Evolutionary conservation across 306 rosid species (phyloP).

Genomic region (Calophaca sinica): DNA sequence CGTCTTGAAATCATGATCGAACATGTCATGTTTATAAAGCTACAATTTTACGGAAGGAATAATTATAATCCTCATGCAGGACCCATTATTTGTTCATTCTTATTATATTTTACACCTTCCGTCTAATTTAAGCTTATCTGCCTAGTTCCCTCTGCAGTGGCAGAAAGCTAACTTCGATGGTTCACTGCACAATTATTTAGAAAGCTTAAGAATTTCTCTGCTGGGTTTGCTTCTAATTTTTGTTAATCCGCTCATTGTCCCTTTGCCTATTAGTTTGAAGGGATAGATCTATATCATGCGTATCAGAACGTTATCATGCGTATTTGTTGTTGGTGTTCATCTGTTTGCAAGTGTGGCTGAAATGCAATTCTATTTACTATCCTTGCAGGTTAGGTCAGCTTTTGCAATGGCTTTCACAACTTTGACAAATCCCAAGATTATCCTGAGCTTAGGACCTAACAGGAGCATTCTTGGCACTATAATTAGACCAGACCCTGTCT

Average conservation of each 20-base stretch:
- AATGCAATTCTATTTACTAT: background rate
- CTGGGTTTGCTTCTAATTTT: slow-evolving; percentile 28
- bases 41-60: slow-evolving; percentile 12
- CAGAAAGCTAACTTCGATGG: background rate
- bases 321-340: background rate
- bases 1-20: background rate
- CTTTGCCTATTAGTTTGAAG: slow-evolving; percentile 7
- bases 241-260: background rate
- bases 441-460: slow-evolving; percentile 67
- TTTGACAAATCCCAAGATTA: slow-evolving; percentile 76
- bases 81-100: slow-evolving; percentile 2
- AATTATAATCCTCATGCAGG: background rate
- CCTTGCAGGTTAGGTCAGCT: slow-evolving; percentile 84
- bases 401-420: slow-evolving; percentile 80
- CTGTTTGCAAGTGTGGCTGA: background rate
- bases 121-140: background rate
- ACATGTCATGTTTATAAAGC: slow-evolving; percentile 8
- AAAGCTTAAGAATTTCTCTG: slow-evolving; percentile 27
- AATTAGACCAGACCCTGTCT: slow-evolving; percentile 80
- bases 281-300: background rate
- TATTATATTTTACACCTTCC: background rate
- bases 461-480: slow-evolving; percentile 96
- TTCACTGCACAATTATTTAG: slow-evolving; percentile 10
- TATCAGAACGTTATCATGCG: background rate
- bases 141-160: slow-evolving; percentile 22